phyloP scores from a whole-genome alignment of 371 early-diverging fungal genomes.

The Fennellomyces sp. region DNA sequence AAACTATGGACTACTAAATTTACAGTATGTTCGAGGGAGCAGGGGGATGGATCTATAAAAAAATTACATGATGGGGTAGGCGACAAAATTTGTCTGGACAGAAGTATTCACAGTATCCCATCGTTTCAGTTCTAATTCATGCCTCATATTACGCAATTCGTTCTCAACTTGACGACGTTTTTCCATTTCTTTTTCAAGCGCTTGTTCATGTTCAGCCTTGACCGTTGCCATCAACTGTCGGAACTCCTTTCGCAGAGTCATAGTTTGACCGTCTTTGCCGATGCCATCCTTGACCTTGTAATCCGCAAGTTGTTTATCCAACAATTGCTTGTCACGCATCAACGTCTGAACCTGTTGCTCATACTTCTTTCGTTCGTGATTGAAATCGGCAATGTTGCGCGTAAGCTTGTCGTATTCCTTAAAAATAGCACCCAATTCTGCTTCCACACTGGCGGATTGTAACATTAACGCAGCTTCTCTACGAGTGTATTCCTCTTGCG shows the following conservation, averaged over 20 bases:
- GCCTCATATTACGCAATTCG: constrained; percentile 41
- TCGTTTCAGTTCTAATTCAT: constrained; percentile 46
- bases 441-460: constrained; percentile 42
- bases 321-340: constrained; percentile 24
- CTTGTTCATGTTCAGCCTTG: constrained; percentile 47
- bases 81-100: constrained; percentile 45
- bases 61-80: constrained; percentile 11
- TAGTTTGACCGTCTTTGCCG: constrained; percentile 29
- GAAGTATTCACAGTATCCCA: constrained; percentile 43
- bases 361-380: constrained; percentile 39
- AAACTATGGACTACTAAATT: not conserved
- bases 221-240: constrained; percentile 52
- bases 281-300: constrained; percentile 21
- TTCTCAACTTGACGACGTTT: constrained; percentile 41
- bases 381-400: constrained; percentile 48
- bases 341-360: constrained; percentile 24
- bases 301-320: constrained; percentile 36
- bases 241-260: constrained; percentile 58
- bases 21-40: not conserved
- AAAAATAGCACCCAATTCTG: constrained; percentile 38
- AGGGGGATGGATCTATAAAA: no score
- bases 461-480: constrained; percentile 39
- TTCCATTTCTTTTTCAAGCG: constrained; percentile 41
- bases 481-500: constrained; percentile 32
- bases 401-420: constrained; percentile 57